Evolutionary conservation across 2,329 filamentous ascomycete species (phyloP), one percentile per base, ranked within the genome.

Genomic region (Fusarium subglutinans): DNA sequence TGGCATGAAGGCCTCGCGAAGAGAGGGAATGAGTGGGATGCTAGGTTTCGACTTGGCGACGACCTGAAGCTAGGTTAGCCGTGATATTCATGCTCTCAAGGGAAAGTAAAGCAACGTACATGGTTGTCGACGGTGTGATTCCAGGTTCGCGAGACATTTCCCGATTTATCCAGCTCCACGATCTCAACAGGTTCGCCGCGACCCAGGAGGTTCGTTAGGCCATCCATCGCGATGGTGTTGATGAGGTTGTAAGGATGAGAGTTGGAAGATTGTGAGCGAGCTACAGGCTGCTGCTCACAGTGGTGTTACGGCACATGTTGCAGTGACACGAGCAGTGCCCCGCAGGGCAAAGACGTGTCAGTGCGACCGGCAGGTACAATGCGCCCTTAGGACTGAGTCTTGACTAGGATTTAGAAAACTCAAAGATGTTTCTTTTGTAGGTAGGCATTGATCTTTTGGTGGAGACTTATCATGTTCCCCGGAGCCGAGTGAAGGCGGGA

Each of bases 1-100:
- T 1, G 95, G 95, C 3, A 98, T 87, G 80, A 98, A 97, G 35
- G 95, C 89, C 58, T 81, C 81, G 15, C 76, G 69, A 15, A 82
- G 56, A 5, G 78, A 82, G 5, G 60, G 68, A 9, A 78, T 77
- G 15, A 75, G 77, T 26, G 81, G 73, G 40, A 77, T 66, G 40
- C 75, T 80, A 14, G 75, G 67, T 26, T 64, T 73, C 6, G 66
- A 62, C 48, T 69, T 76, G 37, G 65, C 69, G 6, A 78, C 37
- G 22, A 81, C 66, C 81, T 82, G 22, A 10, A 8, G 13, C 12
- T 10, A 14, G 8, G 17, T 76, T 40, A 74, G 64, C 41, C 14
- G 37, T 43, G 24, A 14, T 18, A 12, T 5, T 15, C 33, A 13
- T 14, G 10, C 7, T 33, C 28, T 2, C 22, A 30, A 11, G 8